Base-by-base conservation (phyloP, 805 yeast genomes). In the Novakomyces olei region DNA sequence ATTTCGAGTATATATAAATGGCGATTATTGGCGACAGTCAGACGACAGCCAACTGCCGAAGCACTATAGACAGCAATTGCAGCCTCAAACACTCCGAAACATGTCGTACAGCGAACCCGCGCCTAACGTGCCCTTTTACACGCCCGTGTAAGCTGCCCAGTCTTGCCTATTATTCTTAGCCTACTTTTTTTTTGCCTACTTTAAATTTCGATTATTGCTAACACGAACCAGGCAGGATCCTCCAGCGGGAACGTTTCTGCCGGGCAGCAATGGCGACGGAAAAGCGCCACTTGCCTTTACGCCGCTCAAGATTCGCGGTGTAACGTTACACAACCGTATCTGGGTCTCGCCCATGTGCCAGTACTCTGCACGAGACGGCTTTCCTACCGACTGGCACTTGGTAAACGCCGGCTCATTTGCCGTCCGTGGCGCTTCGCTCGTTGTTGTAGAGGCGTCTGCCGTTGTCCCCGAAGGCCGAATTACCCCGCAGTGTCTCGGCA, bases 281-380 rank as follows among this genome's bases (percentile, higher is more conserved):
- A 37, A 35, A 33, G 41, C 36, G 9, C 69, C 70, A 2, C 42
- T 37, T 29, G 41, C 60, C 7, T 66, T 66, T 44, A 44, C 49
- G 24, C 68, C 69, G 1, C 40, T 65, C 29, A 51, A 46, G 12
- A 53, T 65, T 34, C 51, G 57, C 17, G 49, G 46, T n/a, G 29
- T 59, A 32, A 45, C 49, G 2, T 44, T 69, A 15, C 58, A 54
- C 9, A 69, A 69, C 45, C 51, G 75, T 37, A 44, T 67, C 19
- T 69, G 69, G 32, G 66, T 67, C 15, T 57, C 72, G 1, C 71
- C 71, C 29, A 63, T 66, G 69, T 62, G 70, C 43, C 60, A 54
- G 31, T 66, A 65, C 44, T 58, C 69, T 4, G 57, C 63, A 2
- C 40, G 45, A 2, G 48, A 63, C 30, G 60, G 60, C 2, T 44